Percentiles rank a stretch among this genome's conserved stretches.
Conservation (phyloP, 139 green algal genomes). For the Asterochloris erici region DNA sequence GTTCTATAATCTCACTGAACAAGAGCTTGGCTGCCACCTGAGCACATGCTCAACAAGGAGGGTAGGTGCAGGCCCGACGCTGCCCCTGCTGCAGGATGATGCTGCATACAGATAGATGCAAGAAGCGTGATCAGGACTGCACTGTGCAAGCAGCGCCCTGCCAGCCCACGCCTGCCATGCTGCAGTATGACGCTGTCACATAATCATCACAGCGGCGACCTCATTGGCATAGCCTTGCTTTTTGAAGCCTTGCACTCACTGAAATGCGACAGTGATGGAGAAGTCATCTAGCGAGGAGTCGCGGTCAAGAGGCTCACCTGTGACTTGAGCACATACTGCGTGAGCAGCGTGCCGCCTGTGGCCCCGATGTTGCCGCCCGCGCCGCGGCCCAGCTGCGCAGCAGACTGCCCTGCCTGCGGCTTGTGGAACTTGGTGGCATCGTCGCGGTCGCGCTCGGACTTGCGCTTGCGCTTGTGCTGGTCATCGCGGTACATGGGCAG, state of each 20-base stretch:
- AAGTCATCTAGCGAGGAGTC: neutral
- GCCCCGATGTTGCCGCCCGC: conserved; percentile 66
- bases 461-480: conserved; percentile 29
- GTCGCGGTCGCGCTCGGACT: conserved; percentile 36
- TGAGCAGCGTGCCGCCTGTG: conserved; percentile 79
- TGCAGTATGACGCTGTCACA: too few relatives aligned
- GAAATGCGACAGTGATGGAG: neutral
- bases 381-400: conserved; percentile 39
- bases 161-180: too few relatives aligned
- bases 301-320: conserved; percentile 20
- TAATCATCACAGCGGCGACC: too few relatives aligned
- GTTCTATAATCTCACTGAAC: neutral
- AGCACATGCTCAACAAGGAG: too few relatives aligned
- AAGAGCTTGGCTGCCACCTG: neutral
- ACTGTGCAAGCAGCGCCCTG: too few relatives aligned
- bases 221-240: neutral
- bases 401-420: conserved; percentile 58
- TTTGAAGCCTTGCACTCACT: too few relatives aligned
- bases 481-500: conserved; percentile 79
- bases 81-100: too few relatives aligned
- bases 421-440: conserved; percentile 49
- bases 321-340: conserved; percentile 80
- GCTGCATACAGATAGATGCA: too few relatives aligned
- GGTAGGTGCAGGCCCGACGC: too few relatives aligned
- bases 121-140: too few relatives aligned